These are phyloP conservation scores for Leishmania lainsoni DNA, from an alignment of 208 protist species.

Conservation along the genomic window DNA sequence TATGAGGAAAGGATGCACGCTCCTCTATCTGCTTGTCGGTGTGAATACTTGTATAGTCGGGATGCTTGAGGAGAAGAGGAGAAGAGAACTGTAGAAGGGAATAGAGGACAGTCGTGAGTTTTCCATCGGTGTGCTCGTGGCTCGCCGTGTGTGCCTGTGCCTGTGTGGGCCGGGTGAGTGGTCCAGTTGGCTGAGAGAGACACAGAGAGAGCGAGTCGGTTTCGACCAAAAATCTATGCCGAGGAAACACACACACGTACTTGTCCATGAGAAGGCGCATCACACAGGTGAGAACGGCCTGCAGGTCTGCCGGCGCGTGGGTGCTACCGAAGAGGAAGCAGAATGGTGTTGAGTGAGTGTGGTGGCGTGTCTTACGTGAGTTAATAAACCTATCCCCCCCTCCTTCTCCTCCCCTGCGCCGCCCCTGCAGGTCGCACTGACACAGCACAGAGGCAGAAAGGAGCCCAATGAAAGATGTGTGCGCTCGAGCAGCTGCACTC, in stretches of 20 bases:
- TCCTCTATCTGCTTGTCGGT: constrained; percentile 11
- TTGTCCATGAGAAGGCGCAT: background rate
- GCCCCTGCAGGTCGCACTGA: background rate
- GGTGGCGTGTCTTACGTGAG: background rate
- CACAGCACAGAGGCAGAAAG: background rate
- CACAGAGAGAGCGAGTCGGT: background rate
- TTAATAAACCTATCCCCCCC: background rate
- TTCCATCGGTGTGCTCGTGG: background rate
- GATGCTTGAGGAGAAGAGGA: background rate
- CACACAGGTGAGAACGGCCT: background rate
- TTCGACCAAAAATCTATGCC: background rate
- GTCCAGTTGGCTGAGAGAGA: background rate
- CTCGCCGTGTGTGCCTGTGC: background rate
- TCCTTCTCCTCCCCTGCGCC: background rate
- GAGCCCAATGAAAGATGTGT: background rate
- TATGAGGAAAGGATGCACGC: background rate
- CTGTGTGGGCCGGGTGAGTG: background rate
- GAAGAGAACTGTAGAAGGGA: background rate
- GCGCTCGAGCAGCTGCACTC: no score
- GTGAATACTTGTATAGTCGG: background rate
- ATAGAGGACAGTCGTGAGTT: background rate
- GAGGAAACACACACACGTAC: background rate
- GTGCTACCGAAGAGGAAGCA: background rate
- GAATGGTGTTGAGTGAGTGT: background rate
- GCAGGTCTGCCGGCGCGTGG: background rate